phyloP scores from a whole-genome alignment of 2,329 filamentous ascomycete genomes.

The Cladophialophora psammophila region DNA sequence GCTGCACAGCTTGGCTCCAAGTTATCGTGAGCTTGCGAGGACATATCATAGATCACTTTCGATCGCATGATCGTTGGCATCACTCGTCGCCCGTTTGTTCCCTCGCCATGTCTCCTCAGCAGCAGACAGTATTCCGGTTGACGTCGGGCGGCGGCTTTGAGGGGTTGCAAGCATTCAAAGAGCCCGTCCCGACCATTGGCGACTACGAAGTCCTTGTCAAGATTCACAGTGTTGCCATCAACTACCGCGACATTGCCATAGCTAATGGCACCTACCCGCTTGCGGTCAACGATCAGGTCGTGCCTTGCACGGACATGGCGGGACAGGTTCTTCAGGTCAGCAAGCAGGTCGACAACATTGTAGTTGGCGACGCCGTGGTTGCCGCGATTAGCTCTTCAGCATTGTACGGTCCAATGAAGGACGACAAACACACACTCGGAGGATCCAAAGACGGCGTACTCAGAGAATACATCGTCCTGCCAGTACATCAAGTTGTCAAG shows the following conservation, averaged over 20 bases:
- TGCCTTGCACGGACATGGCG: conserved; percentile 52
- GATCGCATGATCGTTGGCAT: not conserved
- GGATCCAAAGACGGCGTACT: conserved; percentile 51
- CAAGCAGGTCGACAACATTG: conserved; percentile 44
- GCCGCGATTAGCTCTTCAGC: conserved; percentile 50
- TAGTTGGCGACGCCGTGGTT: conserved; percentile 48
- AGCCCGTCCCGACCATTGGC: conserved; percentile 56
- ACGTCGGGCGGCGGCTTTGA: conserved; percentile 55
- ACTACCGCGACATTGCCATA: conserved; percentile 60
- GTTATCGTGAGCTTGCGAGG: not conserved
- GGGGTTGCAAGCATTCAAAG: conserved; percentile 45
- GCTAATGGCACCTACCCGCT: conserved; percentile 53
- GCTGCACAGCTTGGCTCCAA: not conserved
- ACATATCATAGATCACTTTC: not conserved
- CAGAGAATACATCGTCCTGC: conserved; percentile 53
- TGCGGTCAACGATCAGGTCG: conserved; percentile 43
- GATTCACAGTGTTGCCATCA: conserved; percentile 57
- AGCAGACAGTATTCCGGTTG: conserved; percentile 41
- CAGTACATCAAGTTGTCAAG: conserved; percentile 50
- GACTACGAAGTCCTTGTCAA: conserved; percentile 69
- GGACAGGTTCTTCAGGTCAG: conserved; percentile 49
- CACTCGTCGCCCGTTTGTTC: not conserved
- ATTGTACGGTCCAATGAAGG: conserved; percentile 48
- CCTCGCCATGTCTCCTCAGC: conserved; percentile 11
- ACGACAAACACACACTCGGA: conserved; percentile 39